A percentile compares a stretch with the other conserved stretches of the same genome.
phyloP scores from a whole-genome alignment of 2,329 filamentous ascomycete species.

The Colletotrichum eremochloae region DNA sequence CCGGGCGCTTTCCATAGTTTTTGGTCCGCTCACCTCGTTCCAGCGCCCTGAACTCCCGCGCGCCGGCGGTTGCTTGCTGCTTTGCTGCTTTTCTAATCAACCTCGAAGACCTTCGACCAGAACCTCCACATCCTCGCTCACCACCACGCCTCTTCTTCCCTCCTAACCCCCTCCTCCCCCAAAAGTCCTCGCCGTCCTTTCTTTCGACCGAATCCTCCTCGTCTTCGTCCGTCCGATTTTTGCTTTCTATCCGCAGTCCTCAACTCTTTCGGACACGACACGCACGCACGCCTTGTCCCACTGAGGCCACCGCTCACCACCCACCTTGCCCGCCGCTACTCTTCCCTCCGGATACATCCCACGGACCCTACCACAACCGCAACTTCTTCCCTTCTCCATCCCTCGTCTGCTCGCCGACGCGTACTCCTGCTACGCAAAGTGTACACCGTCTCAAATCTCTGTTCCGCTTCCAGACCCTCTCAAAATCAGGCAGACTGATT shows the following conservation, averaged over 20 bases:
- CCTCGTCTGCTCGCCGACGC: slow-evolving; percentile 37
- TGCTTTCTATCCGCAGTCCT: slow-evolving; percentile 9
- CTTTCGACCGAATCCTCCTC: slow-evolving; percentile 42
- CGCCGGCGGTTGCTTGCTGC: slow-evolving; percentile 4
- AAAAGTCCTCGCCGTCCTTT: slow-evolving; percentile 10
- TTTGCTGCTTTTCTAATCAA: slow-evolving; percentile 41
- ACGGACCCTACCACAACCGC: slow-evolving; percentile 3
- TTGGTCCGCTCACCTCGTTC: slow-evolving; percentile 29
- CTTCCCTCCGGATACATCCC: slow-evolving; percentile 19
- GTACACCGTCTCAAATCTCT: slow-evolving; percentile 16
- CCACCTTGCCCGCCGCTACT: slow-evolving; percentile 8
- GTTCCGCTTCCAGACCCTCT: slow-evolving; percentile 4
- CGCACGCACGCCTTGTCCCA: slow-evolving; percentile 26
- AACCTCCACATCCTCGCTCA: slow-evolving; percentile 13
- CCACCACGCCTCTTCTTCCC: slow-evolving; percentile 11
- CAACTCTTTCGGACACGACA: slow-evolving; percentile 22
- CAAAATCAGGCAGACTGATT: slow-evolving; percentile 40
- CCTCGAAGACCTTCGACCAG: slow-evolving; percentile 32
- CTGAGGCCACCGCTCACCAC: slow-evolving; percentile 37
- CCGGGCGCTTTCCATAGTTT: slow-evolving; percentile 43
- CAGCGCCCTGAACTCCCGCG: slow-evolving; percentile 5
- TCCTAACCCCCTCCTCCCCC: slow-evolving; percentile 19
- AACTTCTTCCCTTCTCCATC: slow-evolving; percentile 26
- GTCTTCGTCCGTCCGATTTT: slow-evolving; percentile 24
- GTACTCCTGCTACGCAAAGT: slow-evolving; percentile 29